Evolutionary conservation across 2,329 filamentous ascomycete genomes (phyloP).

Genomic region (Phaeomoniella chlamydospora): DNA sequence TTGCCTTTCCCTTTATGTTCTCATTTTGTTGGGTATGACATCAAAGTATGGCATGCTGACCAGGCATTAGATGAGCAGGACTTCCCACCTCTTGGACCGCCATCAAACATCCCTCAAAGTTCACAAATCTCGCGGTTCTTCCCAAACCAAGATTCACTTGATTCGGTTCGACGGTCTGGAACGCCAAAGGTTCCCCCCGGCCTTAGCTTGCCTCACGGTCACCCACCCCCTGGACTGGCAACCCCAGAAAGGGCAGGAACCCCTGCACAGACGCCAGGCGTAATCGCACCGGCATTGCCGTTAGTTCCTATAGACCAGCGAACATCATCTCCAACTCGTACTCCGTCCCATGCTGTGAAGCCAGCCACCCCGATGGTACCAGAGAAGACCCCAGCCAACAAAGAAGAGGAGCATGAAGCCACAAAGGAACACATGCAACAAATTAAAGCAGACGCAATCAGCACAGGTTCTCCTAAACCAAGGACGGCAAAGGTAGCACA

Average conservation of each 20-base stretch:
- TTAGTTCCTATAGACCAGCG: slow-evolving; percentile 12
- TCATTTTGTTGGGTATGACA: slow-evolving; percentile 6
- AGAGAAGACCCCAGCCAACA: not conserved
- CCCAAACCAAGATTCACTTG: slow-evolving; percentile 14
- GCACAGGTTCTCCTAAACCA: not conserved
- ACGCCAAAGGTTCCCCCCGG: slow-evolving; percentile 26
- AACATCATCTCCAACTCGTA: slow-evolving; percentile 9
- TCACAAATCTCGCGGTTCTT: slow-evolving; percentile 18
- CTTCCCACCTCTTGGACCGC: slow-evolving; percentile 27
- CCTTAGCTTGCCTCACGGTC: slow-evolving; percentile 24
- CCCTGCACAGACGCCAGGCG: slow-evolving; percentile 7
- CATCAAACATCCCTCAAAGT: slow-evolving; percentile 17
- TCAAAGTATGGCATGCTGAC: slow-evolving; percentile 12
- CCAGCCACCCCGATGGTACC: not conserved
- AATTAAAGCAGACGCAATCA: too few relatives aligned
- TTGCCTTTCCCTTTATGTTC: slow-evolving; percentile 4
- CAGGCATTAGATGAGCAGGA: slow-evolving; percentile 26
- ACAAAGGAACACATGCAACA: too few relatives aligned
- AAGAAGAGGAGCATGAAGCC: too few relatives aligned
- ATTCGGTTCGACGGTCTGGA: slow-evolving; percentile 14
- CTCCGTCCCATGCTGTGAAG: not conserved
- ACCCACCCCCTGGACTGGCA: slow-evolving; percentile 18
- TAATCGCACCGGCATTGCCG: slow-evolving; percentile 15
- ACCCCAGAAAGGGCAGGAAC: slow-evolving; percentile 16
- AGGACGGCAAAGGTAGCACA: not conserved